Base-by-base conservation (phyloP, 352 stramenopile genomes). In the Pythium aristosporum region DNA sequence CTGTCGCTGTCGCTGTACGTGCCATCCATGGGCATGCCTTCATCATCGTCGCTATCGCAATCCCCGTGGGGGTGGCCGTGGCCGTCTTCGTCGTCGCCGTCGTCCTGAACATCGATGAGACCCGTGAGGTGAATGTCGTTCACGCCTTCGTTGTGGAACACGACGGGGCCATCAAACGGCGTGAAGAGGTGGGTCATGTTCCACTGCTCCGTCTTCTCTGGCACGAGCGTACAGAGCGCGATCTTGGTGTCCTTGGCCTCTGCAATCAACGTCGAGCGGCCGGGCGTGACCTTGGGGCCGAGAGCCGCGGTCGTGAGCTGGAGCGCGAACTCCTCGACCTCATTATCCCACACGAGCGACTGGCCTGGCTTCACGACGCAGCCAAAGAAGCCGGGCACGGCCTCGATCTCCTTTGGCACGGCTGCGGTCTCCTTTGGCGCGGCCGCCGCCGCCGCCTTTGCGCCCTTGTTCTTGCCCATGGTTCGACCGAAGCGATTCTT, bases 121-220 rank as follows among this genome's bases (percentile, higher is more conserved):
- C 82, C 86, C 21, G 86, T 92, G 43, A 95, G 52, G 72, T 95
- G 86, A 61, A 95, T 88, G 30, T 78, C 71, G 63, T 93, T 93
- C 20, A 77, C 71, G 34, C 86, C 86, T 50, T 92, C 82, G 61
- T 79, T 76, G 34, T 78, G 65, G 60, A 95, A 91, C 61, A 74
- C 71, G n/a, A 95, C 72, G 21, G 72, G 75, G 9, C 86, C 86
- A 36, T 94, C 86, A 59, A 85, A 76, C 9, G 81, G 76, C 52
- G 86, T 88, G 63, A 95, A 93, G 13, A 83, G 83, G 63, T 95
- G 82, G 52, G 69, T 82, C 54, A 95, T 61, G 62, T 87, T 85
- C 73, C 81, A 95, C 65, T 95, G 86, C 63, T 91, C 76, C 11
- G 73, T 68, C 55, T 75, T 71, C 57, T 84, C 69, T 1, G 74